Evolutionary conservation across 2,329 filamentous ascomycete species (phyloP).

Genomic region (Penicillium aurantiogriseum): DNA sequence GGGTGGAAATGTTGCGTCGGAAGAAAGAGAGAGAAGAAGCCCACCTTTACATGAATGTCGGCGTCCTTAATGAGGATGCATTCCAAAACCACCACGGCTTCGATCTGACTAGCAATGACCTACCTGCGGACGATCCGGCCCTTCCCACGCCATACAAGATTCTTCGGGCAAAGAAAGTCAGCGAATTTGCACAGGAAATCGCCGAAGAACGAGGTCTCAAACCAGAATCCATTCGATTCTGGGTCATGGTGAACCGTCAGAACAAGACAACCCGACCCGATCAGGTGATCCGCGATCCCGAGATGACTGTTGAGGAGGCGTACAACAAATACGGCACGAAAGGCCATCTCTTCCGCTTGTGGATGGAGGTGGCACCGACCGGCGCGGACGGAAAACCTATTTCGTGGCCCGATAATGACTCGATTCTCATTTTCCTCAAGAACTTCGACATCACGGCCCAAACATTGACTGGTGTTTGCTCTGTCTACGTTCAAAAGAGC

Average conservation of each 20-base stretch:
- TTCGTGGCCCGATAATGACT: slow-evolving; percentile 61
- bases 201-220: slow-evolving; percentile 69
- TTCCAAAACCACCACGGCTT: slow-evolving; percentile 81
- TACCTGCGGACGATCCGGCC: slow-evolving; percentile 61
- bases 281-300: slow-evolving; percentile 73
- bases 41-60: slow-evolving; percentile 84
- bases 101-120: slow-evolving; percentile 72
- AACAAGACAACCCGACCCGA: slow-evolving; percentile 96
- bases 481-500: slow-evolving; percentile 82
- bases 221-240: slow-evolving; percentile 71
- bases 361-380: slow-evolving; percentile 75
- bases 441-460: slow-evolving; percentile 81
- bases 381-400: slow-evolving; percentile 65
- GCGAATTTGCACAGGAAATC: slow-evolving; percentile 69
- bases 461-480: slow-evolving; percentile 70
- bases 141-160: slow-evolving; percentile 71
- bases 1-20: slow-evolving; percentile 68
- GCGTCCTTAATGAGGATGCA: slow-evolving; percentile 76
- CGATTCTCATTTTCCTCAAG: slow-evolving; percentile 87
- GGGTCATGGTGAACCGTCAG: slow-evolving; percentile 98
- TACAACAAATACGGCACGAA: slow-evolving; percentile 67
- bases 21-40: slow-evolving; percentile 90
- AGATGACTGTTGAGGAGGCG: slow-evolving; percentile 75
- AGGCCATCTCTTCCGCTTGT: slow-evolving; percentile 70
- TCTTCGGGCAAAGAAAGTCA: slow-evolving; percentile 70